Conservation (phyloP, 169 alveolate genomes). For the Plasmodium chabaudi region DNA sequence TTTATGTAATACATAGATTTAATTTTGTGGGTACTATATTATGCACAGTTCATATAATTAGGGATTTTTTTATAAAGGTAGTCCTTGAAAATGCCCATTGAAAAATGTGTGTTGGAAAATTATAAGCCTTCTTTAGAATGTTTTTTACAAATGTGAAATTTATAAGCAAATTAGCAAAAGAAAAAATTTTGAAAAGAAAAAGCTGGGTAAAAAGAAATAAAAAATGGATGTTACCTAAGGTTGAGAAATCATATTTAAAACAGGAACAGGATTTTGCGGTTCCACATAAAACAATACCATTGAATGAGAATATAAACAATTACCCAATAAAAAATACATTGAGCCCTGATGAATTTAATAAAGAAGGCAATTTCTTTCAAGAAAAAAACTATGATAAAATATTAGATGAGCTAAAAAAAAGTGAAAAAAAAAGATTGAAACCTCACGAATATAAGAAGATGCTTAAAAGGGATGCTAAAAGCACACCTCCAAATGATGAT, state of each 20-base stretch:
- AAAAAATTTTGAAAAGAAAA: conserved; percentile 49
- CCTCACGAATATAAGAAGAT: conserved; percentile 72
- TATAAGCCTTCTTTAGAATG: conserved; percentile 10
- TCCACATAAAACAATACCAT: conserved; percentile 45
- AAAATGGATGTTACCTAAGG: conserved; percentile 72
- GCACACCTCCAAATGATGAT: conserved; percentile 27
- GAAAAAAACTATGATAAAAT: conserved; percentile 7
- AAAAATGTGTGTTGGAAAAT: background rate
- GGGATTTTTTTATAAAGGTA: no score
- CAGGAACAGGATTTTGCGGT: conserved; percentile 70
- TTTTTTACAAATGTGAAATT: conserved; percentile 62
- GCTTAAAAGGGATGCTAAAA: conserved; percentile 20
- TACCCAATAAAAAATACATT: background rate
- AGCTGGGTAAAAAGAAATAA: conserved; percentile 73
- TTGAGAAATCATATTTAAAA: conserved; percentile 70
- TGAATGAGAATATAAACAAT: conserved; percentile 1
- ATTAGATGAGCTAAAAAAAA: conserved; percentile 8
- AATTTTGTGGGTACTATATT: no score
- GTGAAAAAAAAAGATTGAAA: conserved; percentile 24
- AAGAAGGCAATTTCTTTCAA: background rate
- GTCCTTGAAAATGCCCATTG: background rate
- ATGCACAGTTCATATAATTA: no score
- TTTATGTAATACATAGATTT: no score
- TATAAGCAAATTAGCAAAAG: conserved; percentile 52
- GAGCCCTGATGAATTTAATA: background rate